Evolutionary conservation across 2,329 filamentous ascomycete species (phyloP), one percentile per base, ranked within the genome.

Genomic region (Periconia macrospinosa): DNA sequence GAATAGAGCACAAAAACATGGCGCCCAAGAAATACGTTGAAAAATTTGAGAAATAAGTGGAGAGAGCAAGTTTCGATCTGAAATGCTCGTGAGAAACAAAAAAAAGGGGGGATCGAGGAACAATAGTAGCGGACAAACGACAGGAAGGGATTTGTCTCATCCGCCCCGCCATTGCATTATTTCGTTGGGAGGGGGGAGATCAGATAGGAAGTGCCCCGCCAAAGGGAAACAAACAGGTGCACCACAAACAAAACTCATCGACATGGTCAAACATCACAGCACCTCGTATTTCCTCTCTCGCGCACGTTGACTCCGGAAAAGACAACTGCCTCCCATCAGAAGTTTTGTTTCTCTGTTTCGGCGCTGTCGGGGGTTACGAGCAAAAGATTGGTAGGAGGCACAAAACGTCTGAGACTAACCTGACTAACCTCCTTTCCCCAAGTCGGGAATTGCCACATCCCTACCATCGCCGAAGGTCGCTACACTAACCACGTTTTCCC

Each of bases 401-500:
- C 33, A 37, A 5, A 13, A 37, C 5, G 33, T 37, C n/a, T n/a
- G n/a, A n/a, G n/a, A 13, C 33, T 3, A 13, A 14, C 5, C 33
- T 6, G 33, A n/a, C 33, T 37, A 37, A 37, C 6, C 33, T 37
- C 33, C 33, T 37, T 37, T 37, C 11, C 15, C 33, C 33, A n/a
- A 5, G 33, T 37, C 33, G 33, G 33, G 33, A 37, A 6, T 37
- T 37, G 33, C 33, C 33, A 37, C 33, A 37, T 37, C 33, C 33
- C 33, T 37, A 37, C 33, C 11, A 13, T 37, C 33, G 56, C 46
- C 55, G 58, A 68, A 65, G 61, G 67, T 65, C 68, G 68, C 68
- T 68, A 69, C 54, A 37, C 50, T 57, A 65, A n/a, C 61, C 33
- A 37, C 11, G 33, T 66, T 69, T 70, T 61, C 64, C 59, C 63